Conservation (phyloP, 495 filamentous ascomycete species). For the Coniosporium apollinis region DNA sequence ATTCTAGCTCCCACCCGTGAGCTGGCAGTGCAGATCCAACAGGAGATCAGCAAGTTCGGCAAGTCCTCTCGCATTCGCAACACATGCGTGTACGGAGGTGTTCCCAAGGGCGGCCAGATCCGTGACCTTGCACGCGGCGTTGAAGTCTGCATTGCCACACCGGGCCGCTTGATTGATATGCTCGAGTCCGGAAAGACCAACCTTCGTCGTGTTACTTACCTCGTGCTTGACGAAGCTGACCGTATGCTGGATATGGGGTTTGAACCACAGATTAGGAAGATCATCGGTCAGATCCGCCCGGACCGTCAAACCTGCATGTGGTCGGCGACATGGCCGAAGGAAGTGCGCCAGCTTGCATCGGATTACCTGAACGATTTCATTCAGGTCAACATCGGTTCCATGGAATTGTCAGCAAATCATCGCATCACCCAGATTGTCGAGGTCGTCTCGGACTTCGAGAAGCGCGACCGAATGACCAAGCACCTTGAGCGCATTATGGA, state of each 20-base stretch:
- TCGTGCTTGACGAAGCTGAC: conserved; percentile 81
- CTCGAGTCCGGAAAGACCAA: conserved; percentile 94
- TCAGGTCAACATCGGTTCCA: conserved; percentile 96
- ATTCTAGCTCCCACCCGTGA: conserved; percentile 93
- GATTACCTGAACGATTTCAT: conserved; percentile 96
- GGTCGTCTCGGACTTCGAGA: conserved; percentile 88
- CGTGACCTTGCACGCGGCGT: conserved; percentile 79
- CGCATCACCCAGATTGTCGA: conserved; percentile 96
- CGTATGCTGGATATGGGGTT: conserved; percentile 90
- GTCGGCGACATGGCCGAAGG: conserved; percentile 99
- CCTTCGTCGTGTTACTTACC: conserved; percentile 88
- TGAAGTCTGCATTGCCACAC: conserved; percentile 88
- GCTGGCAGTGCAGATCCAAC: conserved; percentile 94
- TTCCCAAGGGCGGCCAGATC: conserved; percentile 91
- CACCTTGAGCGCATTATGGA: conserved; percentile 98
- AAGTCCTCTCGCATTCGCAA: conserved; percentile 97
- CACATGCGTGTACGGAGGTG: conserved; percentile 97
- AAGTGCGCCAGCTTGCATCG: conserved; percentile 85
- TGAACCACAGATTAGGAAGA: conserved; percentile 83
- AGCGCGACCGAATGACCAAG: conserved; percentile 93
- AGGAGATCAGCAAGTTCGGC: conserved; percentile 87
- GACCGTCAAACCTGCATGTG: conserved; percentile 99
- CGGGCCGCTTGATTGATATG: conserved; percentile 97
- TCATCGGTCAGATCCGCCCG: conserved; percentile 91
- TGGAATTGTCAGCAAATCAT: conserved; percentile 94